phyloP scores from a whole-genome alignment of 495 filamentous ascomycete genomes.

The Penicillium cataractarum region DNA sequence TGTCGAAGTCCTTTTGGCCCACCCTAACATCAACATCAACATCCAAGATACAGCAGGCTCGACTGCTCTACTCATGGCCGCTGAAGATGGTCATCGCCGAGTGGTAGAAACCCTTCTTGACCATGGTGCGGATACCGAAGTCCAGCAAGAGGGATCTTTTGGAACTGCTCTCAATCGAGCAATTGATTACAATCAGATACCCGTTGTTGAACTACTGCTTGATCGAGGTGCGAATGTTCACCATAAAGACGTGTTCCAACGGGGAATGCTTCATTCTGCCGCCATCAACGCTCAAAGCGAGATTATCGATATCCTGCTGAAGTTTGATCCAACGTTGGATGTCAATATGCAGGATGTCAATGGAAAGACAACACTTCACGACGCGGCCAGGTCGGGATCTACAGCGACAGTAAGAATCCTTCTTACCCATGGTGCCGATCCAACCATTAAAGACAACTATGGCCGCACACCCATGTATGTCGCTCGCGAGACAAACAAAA shows the following conservation, averaged over 20 bases:
- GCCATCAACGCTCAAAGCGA: slow-evolving; percentile 4
- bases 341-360: slow-evolving; percentile 11
- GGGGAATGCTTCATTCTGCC: slow-evolving; percentile 8
- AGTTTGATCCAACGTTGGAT: slow-evolving; percentile 1
- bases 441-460: slow-evolving; percentile 5
- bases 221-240: slow-evolving; percentile 9
- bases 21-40: slow-evolving; percentile 9
- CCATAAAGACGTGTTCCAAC: slow-evolving; percentile 10
- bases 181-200: slow-evolving; percentile 6
- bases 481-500: slow-evolving; percentile 5
- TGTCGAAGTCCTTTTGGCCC: neutral
- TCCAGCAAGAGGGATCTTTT: slow-evolving; percentile 1
- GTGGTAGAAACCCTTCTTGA: slow-evolving; percentile 24
- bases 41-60: slow-evolving; percentile 5
- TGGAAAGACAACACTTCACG: slow-evolving; percentile 9
- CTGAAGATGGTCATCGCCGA: slow-evolving; percentile 19
- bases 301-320: slow-evolving; percentile 1
- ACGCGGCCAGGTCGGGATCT: slow-evolving; percentile 6
- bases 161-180: slow-evolving; percentile 10
- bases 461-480: slow-evolving; percentile 12
- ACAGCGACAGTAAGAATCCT: neutral
- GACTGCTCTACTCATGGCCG: slow-evolving; percentile 6
- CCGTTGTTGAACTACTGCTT: slow-evolving; percentile 8
- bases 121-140: slow-evolving; percentile 7
- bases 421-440: slow-evolving; percentile 1